These are phyloP conservation scores for Corchorus capsularis DNA, from an alignment of 345 rosid species.

Conservation along the genomic window DNA sequence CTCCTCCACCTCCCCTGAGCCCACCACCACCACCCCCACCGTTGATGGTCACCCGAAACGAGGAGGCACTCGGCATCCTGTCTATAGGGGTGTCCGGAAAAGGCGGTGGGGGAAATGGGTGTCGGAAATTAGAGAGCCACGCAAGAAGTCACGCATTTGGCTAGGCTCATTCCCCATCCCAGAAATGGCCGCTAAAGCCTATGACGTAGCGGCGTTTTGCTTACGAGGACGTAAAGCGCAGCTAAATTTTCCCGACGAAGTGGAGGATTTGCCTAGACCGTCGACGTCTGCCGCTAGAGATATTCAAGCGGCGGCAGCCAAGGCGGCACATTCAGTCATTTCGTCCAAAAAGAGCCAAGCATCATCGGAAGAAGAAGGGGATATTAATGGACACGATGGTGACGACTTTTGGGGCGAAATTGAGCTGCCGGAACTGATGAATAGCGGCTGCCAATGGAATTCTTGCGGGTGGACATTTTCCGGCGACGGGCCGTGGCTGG, in stretches of 20 bases:
- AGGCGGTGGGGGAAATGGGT: conserved; percentile 96
- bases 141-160: conserved; percentile 86
- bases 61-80: conserved; percentile 57
- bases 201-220: conserved; percentile 79
- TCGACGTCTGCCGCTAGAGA: conserved; percentile 62
- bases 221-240: conserved; percentile 77
- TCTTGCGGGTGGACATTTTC: conserved; percentile 38
- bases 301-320: conserved; percentile 75
- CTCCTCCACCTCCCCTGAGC: conserved; percentile 23
- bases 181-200: conserved; percentile 90
- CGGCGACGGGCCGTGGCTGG: conserved; percentile 55
- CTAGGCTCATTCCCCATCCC: conserved; percentile 80
- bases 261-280: conserved; percentile 59
- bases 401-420: conserved; percentile 83
- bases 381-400: background rate
- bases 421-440: conserved; percentile 68
- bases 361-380: conserved; percentile 24
- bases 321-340: conserved; percentile 54
- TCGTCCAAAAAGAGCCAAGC: conserved; percentile 29
- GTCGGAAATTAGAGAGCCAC: conserved; percentile 86
- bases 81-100: conserved; percentile 73
- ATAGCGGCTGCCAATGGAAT: conserved; percentile 36
- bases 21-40: conserved; percentile 22
- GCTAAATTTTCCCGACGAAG: conserved; percentile 78
- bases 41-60: background rate